Conservation (phyloP, 257 asterid species). For the Solanum virginianum region DNA sequence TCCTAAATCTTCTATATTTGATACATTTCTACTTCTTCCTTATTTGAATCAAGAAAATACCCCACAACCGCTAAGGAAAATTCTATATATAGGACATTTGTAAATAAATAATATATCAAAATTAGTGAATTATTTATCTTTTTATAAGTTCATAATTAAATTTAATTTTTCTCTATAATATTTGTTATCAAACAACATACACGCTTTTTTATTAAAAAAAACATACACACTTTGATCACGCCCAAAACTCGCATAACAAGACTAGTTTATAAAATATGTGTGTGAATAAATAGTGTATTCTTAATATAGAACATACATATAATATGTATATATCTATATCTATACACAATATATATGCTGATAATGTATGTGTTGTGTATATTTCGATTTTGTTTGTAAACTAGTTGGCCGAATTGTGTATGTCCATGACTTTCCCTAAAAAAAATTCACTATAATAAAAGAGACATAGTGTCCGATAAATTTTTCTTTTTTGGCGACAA, state of each 20-base stretch:
- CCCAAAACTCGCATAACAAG: too few species aligned
- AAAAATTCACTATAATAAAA: neutral
- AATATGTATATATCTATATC: neutral
- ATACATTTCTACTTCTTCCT: too few species aligned
- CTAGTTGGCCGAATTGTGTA: neutral
- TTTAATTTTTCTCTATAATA: too few species aligned
- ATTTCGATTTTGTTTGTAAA: neutral
- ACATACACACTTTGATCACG: fast-evolving
- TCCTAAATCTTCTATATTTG: too few species aligned
- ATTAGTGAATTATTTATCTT: too few species aligned
- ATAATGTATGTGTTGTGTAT: neutral
- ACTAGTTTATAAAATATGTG: neutral
- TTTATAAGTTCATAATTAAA: too few species aligned
- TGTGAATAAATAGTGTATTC: neutral
- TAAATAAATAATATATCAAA: too few species aligned
- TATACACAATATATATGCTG: neutral
- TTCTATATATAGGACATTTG: too few species aligned
- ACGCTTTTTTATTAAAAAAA: too few species aligned
- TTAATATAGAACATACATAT: neutral
- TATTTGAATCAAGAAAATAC: too few species aligned
- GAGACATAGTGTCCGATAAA: neutral
- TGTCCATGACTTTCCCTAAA: neutral
- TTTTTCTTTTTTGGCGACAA: neutral
- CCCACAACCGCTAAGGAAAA: too few species aligned
- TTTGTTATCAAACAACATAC: too few species aligned